phyloP scores from a whole-genome alignment of 2,329 filamentous ascomycete species.

The Phyllosticta citrichinensis region DNA sequence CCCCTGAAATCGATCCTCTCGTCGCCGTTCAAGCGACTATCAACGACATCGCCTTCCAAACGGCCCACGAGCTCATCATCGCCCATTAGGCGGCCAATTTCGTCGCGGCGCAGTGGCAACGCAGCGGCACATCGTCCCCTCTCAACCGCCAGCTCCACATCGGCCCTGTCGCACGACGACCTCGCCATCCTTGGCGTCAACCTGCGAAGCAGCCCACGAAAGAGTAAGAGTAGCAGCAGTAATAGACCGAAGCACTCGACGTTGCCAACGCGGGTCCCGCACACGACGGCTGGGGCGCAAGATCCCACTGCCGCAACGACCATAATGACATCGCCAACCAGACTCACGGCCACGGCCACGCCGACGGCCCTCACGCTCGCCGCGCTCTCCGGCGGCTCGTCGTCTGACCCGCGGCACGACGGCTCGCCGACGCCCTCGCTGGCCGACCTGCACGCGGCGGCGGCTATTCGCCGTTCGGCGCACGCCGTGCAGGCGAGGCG shows the following conservation, averaged over 20 bases:
- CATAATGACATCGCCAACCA: background rate
- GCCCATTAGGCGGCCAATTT: background rate
- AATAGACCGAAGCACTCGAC: background rate
- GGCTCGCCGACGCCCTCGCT: background rate
- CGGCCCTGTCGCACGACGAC: background rate
- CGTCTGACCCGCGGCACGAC: background rate
- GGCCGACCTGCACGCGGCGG: slow-evolving; percentile 3
- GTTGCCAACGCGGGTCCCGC: background rate
- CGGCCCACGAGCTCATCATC: background rate
- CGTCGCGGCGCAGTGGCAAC: background rate
- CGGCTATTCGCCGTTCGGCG: background rate
- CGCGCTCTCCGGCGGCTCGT: background rate
- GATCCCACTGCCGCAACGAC: background rate
- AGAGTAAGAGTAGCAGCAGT: background rate
- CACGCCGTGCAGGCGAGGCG: background rate
- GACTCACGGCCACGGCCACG: background rate
- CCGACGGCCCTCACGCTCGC: background rate
- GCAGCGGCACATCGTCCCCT: background rate
- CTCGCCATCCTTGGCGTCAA: background rate
- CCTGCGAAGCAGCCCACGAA: background rate
- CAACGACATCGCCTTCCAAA: background rate
- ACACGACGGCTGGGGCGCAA: background rate
- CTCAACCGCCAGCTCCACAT: background rate
- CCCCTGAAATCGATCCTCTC: background rate
- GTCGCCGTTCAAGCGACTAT: background rate